Conservation (phyloP, 1,284 basidiomycete genomes). For the Rugiboletus extremiorientalis region DNA sequence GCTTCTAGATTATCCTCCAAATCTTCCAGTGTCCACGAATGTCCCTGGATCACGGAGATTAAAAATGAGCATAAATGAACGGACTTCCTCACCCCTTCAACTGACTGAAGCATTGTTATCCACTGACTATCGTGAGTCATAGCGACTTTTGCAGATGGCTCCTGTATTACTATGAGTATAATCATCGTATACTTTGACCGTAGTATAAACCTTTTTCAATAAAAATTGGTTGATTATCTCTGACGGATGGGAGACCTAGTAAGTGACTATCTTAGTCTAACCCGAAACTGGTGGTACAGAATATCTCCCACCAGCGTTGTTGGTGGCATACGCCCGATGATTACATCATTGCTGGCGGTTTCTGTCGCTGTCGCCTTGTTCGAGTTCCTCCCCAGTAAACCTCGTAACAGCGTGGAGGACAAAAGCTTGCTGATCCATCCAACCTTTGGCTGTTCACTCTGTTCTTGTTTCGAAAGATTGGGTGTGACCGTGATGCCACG, state of each 20-base stretch:
- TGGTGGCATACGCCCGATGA: neutral
- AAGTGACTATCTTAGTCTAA: neutral
- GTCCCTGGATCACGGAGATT: neutral
- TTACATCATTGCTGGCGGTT: neutral
- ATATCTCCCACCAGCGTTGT: neutral
- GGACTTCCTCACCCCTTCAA: neutral
- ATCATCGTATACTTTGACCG: no score
- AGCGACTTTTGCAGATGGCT: neutral
- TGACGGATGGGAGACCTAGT: neutral
- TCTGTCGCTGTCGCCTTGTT: neutral
- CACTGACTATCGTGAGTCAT: conserved; percentile 2
- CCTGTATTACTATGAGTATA: neutral
- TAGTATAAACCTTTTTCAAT: neutral
- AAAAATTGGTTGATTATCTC: neutral
- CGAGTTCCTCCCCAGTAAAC: neutral
- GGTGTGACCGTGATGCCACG: neutral
- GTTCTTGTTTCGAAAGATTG: neutral
- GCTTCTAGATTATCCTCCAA: neutral
- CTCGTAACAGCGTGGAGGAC: neutral
- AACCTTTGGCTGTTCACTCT: no score
- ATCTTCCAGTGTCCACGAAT: neutral
- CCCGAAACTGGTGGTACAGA: neutral
- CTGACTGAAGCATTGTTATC: neutral
- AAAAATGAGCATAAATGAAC: neutral
- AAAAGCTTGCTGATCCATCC: neutral